Base-by-base conservation (phyloP, 1,139 yeast genomes). In the Geotrichum candidum region DNA sequence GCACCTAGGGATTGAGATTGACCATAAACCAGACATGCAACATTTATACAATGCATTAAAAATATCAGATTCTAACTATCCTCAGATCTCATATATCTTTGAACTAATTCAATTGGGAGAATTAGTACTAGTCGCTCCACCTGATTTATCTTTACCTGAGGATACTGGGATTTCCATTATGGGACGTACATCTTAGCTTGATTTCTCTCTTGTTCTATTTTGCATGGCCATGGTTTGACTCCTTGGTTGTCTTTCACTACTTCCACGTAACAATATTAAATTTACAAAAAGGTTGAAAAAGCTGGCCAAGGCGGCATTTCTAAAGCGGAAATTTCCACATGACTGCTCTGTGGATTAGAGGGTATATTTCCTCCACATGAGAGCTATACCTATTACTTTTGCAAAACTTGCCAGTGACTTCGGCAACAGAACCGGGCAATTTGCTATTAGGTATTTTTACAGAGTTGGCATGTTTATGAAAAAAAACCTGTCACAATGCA, bases 401-500 rank as follows among this genome's bases (percentile, higher is more conserved):
- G 77, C 78, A 1, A 65, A 69, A 25, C 67, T 73, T 27, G 77
- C 76, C 3, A 75, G 77, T 2, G 71, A 69, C 41, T 69, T 68
- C 29, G 70, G 70, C 11, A 73, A 74, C 58, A 65, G 72, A 2
- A 71, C 72, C 35, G 80, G 77, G 1, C 71, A 74, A 66, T 76
- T 77, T 65, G 79, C 79, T 1, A 68, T 77, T 29, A 79, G 78
- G 0, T 77, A 77, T 61, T 76, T 74, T 62, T 69, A 71, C 63
- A 80, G 77, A 61, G 77, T 76, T 22, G 80, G 80, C 15, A 72
- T 76, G 35, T 69, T 65, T 51, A 74, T 73, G 5, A 63, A 66
- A 29, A 62, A 68, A 25, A 68, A 35, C 45, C 15, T 13, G 45
- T 35, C 7, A n/a, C 15, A 95, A 88, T 79, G 89, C 96, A 69